These are phyloP conservation scores for Pestalotiopsis fici DNA, from an alignment of 2,329 filamentous ascomycete species.

Conservation along the genomic window DNA sequence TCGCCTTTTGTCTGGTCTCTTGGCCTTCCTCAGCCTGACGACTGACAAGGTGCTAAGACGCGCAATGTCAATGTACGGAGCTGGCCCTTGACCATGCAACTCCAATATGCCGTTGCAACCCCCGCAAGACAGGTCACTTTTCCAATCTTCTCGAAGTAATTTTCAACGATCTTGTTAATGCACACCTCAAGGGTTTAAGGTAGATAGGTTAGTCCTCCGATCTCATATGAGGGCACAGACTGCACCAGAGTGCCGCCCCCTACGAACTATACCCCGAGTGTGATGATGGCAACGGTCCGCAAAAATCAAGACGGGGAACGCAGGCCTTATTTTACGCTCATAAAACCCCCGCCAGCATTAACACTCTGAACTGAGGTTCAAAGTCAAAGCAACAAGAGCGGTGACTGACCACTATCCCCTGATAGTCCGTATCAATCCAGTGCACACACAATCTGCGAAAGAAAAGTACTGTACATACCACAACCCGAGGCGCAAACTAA, in stretches of 20 bases:
- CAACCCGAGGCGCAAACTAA: not conserved
- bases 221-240: not conserved
- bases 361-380: too few species aligned
- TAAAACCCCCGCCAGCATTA: too few species aligned
- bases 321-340: too few species aligned
- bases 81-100: not conserved
- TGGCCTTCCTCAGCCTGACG: not conserved
- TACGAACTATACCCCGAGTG: too few species aligned
- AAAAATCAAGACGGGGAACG: too few species aligned
- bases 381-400: not conserved
- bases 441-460: not conserved
- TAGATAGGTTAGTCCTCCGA: not conserved
- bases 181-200: not conserved
- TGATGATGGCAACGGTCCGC: too few species aligned
- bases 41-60: not conserved
- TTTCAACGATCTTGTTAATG: not conserved
- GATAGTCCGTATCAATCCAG: not conserved
- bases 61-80: not conserved
- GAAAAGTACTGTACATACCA: not conserved
- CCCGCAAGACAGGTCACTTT: not conserved
- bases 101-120: not conserved
- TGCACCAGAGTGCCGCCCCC: not conserved
- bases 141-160: not conserved
- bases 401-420: too few species aligned
- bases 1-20: not conserved